Base-by-base conservation (phyloP, 1,139 yeast genomes). In the Saccharomycopsis phalli region DNA sequence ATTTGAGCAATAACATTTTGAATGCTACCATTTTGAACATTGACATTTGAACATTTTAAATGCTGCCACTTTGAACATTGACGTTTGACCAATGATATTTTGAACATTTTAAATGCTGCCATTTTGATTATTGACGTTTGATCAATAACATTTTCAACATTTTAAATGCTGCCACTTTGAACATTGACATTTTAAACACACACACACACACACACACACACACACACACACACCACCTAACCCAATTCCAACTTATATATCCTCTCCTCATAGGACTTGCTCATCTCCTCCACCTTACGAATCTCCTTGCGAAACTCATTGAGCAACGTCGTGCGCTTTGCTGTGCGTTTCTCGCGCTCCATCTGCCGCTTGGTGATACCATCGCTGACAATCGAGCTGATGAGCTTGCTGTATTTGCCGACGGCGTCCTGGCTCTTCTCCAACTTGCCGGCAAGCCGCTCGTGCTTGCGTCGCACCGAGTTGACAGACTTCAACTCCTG, bases 401-500 rank as follows among this genome's bases (percentile, higher is more conserved):
- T 50, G 27, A 65, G 70, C 16, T 51, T 50, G 31, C 55, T 52
- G n/a, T 50, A 13, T 32, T 49, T 50, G 4, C 44, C 43, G 16
- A 53, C 43, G 29, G 62, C 68, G 10, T 48, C 44, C n/a, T 43
- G 34, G 21, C 58, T 45, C 41, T 55, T 61, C 8, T 51, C 55
- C 26, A 52, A 49, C 47, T 63, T 68, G 16, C 51, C 49, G 5
- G 46, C 44, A 21, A 61, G 45, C 45, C 61, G 65, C 2, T 64
- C 69, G 44, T 31, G 55, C 53, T 26, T 52, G 47, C 5, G 44
- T 41, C 47, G 45, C 26, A 57, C 37, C 26, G 49, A 50, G 8
- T 48, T 47, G 10, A 51, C 34, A 62, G 56, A 14, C 61, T 56
- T 7, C 13, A 14, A 10, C 29, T 26, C 29, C 13, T 26, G 14